Percentiles rank a stretch among this genome's conserved stretches.
Evolutionary conservation across 352 stramenopile species (phyloP).

Genomic region (Phytopythium vexans): DNA sequence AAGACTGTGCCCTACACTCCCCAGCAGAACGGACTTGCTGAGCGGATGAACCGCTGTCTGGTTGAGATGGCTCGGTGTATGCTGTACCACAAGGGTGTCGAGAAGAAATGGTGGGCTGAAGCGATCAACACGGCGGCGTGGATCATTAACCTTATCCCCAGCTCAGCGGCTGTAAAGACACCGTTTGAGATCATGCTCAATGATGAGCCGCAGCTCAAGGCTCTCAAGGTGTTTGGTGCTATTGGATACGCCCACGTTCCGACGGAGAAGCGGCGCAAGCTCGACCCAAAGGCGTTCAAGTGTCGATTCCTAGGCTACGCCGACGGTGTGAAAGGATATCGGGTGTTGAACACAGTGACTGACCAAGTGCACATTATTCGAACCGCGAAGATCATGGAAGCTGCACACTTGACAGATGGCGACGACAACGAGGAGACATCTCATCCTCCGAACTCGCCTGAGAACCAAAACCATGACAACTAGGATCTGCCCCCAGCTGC

Average conservation of each 20-base stretch:
- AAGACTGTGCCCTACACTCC: conserved; percentile 16
- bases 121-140: conserved; percentile 11
- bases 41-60: conserved; percentile 17
- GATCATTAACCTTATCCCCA: conserved; percentile 14
- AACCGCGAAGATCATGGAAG: no score
- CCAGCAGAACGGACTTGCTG: conserved; percentile 17
- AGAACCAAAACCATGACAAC: no score
- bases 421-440: no score
- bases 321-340: conserved; percentile 15
- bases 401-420: no score
- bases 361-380: conserved; percentile 1
- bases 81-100: conserved; percentile 10
- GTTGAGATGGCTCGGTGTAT: conserved; percentile 12
- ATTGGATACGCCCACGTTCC: conserved; percentile 12
- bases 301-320: conserved; percentile 21
- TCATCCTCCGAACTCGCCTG: no score
- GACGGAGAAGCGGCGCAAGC: conserved; percentile 11
- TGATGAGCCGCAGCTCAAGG: conserved; percentile 8
- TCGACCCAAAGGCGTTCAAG: conserved; percentile 15
- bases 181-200: conserved; percentile 8
- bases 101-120: conserved; percentile 13
- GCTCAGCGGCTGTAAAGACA: conserved; percentile 8
- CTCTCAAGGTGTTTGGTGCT: conserved; percentile 15
- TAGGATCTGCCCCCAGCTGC: no score
- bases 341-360: conserved; percentile 3